Conservation (phyloP, 148 eudicot genomes). For the Spergularia marina region DNA sequence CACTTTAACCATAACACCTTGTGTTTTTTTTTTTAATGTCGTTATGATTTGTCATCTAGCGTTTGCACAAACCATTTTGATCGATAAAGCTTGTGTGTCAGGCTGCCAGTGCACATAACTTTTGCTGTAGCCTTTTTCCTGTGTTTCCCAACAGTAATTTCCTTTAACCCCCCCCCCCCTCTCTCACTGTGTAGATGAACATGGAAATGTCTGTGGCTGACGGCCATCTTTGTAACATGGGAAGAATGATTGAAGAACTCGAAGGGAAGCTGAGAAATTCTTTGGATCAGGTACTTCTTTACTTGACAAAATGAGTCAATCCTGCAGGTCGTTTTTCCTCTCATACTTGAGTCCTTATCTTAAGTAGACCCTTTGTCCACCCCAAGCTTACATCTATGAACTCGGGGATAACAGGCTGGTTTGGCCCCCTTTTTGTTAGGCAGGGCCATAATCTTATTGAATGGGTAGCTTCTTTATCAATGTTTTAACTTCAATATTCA, state of each 20-base stretch:
- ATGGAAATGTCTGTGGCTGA: slow-evolving; percentile 80
- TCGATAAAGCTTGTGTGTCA: too few relatives aligned
- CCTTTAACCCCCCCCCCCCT: neutral
- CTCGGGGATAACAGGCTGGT: too few relatives aligned
- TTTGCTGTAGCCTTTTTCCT: neutral
- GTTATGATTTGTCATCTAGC: neutral
- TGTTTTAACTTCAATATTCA: neutral
- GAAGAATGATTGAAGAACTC: slow-evolving; percentile 97
- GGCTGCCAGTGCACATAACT: too few relatives aligned
- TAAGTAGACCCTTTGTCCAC: neutral
- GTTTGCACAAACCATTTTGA: too few relatives aligned
- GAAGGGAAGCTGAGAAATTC: slow-evolving; percentile 93
- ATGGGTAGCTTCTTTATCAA: neutral
- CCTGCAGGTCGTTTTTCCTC: neutral
- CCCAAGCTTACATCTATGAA: neutral
- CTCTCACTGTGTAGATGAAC: slow-evolving; percentile 62
- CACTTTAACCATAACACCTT: neutral
- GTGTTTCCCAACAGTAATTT: neutral
- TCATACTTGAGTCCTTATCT: neutral
- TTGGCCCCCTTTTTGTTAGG: too few relatives aligned
- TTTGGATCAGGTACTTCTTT: slow-evolving; percentile 74
- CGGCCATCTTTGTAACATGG: slow-evolving; percentile 97
- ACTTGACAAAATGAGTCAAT: neutral
- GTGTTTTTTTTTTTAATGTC: neutral
- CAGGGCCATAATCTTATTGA: neutral